A percentile compares a stretch with the other conserved stretches of the same genome.
Evolutionary conservation across 345 rosid species (phyloP).

Genomic region (Ceriops decandra): DNA sequence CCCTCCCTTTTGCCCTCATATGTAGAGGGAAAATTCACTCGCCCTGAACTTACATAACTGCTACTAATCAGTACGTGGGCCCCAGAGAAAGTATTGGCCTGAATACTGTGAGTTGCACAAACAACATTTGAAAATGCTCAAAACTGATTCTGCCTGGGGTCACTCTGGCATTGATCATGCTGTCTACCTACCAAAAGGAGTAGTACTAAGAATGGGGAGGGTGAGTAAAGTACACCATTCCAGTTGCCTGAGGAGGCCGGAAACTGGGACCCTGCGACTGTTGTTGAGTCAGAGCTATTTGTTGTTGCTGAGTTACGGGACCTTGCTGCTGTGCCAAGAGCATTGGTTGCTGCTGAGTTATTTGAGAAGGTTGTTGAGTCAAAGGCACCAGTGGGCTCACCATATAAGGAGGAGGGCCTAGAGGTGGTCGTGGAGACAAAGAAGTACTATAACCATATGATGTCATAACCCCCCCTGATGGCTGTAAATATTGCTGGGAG

Average conservation of each 20-base stretch:
- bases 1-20: too few relatives aligned
- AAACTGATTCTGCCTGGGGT: slow-evolving; percentile 5
- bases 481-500: slow-evolving; percentile 55
- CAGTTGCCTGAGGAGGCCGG: slow-evolving; percentile 65
- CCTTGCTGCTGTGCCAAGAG: slow-evolving; percentile 26
- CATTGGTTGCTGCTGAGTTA: slow-evolving; percentile 42
- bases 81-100: too few relatives aligned
- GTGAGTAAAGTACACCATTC: slow-evolving; percentile 57
- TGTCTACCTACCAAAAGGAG: slow-evolving; percentile 17
- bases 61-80: too few relatives aligned
- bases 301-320: slow-evolving; percentile 34
- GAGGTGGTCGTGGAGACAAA: slow-evolving; percentile 58
- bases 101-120: too few relatives aligned
- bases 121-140: slow-evolving; percentile 13
- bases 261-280: slow-evolving; percentile 42
- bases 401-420: slow-evolving; percentile 36
- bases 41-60: too few relatives aligned
- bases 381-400: slow-evolving; percentile 47
- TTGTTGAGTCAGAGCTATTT: slow-evolving; percentile 34
- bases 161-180: not conserved
- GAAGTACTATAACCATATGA: slow-evolving; percentile 57
- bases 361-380: slow-evolving; percentile 36
- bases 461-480: slow-evolving; percentile 43
- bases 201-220: slow-evolving; percentile 55
- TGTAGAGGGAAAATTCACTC: too few relatives aligned